Conservation (phyloP, 176 grass and related monocot genomes). For the Juncus inflexus region DNA sequence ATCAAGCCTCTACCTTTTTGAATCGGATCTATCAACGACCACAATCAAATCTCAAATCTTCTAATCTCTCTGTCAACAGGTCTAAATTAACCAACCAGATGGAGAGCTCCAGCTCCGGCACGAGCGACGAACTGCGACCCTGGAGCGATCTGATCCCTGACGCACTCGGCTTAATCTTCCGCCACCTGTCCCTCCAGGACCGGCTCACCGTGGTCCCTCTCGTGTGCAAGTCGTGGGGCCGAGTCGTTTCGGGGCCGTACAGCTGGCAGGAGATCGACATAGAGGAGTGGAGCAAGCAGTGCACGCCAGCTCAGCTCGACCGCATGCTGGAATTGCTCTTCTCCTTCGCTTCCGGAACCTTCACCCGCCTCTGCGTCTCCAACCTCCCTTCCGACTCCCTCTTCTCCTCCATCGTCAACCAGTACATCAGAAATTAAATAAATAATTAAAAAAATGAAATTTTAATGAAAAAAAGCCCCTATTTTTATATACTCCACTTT, state of each 20-base stretch:
- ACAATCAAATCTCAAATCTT: neutral
- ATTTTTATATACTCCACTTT: too few relatives aligned
- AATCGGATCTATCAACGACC: too few relatives aligned
- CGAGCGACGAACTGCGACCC: constrained; percentile 47
- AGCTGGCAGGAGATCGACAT: constrained; percentile 97
- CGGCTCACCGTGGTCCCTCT: constrained; percentile 73
- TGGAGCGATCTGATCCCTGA: constrained; percentile 95
- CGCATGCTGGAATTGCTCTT: constrained; percentile 86
- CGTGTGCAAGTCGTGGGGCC: constrained; percentile 82
- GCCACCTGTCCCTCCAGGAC: constrained; percentile 79
- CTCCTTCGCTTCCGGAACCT: constrained; percentile 56
- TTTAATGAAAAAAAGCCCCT: too few relatives aligned
- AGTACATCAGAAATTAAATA: constrained; percentile 38
- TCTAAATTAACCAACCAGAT: constrained; percentile 27
- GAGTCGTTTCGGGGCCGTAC: constrained; percentile 72
- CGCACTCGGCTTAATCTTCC: constrained; percentile 81
- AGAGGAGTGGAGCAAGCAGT: constrained; percentile 90
- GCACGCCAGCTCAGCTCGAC: constrained; percentile 60
- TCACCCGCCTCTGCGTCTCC: constrained; percentile 67
- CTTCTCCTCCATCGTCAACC: constrained; percentile 74
- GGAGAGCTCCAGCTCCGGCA: constrained; percentile 28
- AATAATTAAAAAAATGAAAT: too few relatives aligned
- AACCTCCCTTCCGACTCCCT: constrained; percentile 63
- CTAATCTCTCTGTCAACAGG: constrained; percentile 22
- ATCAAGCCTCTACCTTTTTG: too few relatives aligned